A percentile compares a stretch with the other conserved stretches of the same genome.
Conservation (phyloP, 371 early-diverging fungal genomes). For the Mortierella sp. region DNA sequence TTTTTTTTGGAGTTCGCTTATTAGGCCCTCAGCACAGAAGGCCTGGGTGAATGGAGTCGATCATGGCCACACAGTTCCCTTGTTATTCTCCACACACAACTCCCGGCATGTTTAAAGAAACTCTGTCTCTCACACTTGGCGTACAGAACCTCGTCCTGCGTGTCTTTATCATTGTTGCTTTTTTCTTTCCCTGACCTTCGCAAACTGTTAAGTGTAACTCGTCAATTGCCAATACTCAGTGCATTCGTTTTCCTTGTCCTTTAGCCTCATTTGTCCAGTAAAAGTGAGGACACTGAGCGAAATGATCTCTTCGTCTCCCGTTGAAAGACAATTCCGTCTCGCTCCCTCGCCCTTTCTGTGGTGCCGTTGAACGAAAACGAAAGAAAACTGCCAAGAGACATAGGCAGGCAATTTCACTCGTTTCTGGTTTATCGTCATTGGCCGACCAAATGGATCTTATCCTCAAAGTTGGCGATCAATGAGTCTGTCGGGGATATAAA, state of each 20-base stretch:
- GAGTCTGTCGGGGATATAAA: neutral
- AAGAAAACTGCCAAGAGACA: too few relatives aligned
- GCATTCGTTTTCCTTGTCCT: neutral
- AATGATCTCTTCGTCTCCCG: neutral
- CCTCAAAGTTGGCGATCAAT: neutral
- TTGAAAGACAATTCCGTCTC: neutral
- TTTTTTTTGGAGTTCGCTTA: neutral
- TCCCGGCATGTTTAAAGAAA: neutral
- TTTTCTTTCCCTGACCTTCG: neutral
- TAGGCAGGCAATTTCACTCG: too few relatives aligned
- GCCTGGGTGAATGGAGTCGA: neutral
- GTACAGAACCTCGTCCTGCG: neutral
- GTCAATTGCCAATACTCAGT: neutral
- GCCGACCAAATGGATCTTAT: too few relatives aligned
- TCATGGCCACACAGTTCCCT: neutral
- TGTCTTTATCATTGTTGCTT: neutral
- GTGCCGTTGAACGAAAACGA: too few relatives aligned
- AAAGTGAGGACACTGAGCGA: neutral
- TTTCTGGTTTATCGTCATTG: too few relatives aligned
- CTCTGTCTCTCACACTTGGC: neutral
- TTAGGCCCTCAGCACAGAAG: neutral
- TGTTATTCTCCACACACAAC: neutral
- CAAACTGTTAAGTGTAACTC: neutral
- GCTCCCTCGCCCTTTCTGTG: too few relatives aligned
- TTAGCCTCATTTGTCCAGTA: neutral